Evolutionary conservation across 495 filamentous ascomycete species (phyloP).

Genomic region (Cenococcum geophilum): DNA sequence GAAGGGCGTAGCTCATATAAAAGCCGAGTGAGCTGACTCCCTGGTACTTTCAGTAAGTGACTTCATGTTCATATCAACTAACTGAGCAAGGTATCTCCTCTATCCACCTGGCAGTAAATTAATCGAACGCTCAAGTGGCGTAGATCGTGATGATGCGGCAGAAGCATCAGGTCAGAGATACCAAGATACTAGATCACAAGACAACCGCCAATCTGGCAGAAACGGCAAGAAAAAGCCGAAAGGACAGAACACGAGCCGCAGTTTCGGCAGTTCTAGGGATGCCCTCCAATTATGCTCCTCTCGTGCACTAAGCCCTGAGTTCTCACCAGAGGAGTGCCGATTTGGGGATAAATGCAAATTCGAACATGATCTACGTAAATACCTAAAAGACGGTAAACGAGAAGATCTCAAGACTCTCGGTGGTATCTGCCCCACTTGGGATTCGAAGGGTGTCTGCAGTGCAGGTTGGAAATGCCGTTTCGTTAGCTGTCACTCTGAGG

Average conservation of each 20-base stretch:
- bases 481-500: constrained; percentile 70
- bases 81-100: constrained; percentile 16
- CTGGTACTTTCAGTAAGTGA: constrained; percentile 2
- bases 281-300: constrained; percentile 70
- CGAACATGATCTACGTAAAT: constrained; percentile 76
- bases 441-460: constrained; percentile 64
- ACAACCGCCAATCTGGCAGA: constrained; percentile 32
- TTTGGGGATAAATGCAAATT: constrained; percentile 72
- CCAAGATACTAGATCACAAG: constrained; percentile 33
- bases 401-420: constrained; percentile 67
- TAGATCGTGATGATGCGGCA: constrained; percentile 37
- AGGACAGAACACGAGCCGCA: constrained; percentile 80
- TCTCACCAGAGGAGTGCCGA: constrained; percentile 62
- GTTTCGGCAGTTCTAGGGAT: constrained; percentile 78
- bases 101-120: constrained; percentile 7
- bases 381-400: constrained; percentile 75
- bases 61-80: constrained; percentile 11
- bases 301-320: constrained; percentile 60
- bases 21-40: constrained; percentile 60
- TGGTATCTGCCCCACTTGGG: constrained; percentile 74
- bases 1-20: constrained; percentile 75
- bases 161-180: constrained; percentile 35
- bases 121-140: constrained; percentile 8
- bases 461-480: constrained; percentile 93
- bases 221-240: constrained; percentile 59